Conservation (phyloP, 495 filamentous ascomycete species). For the Choiromyces venosus region DNA sequence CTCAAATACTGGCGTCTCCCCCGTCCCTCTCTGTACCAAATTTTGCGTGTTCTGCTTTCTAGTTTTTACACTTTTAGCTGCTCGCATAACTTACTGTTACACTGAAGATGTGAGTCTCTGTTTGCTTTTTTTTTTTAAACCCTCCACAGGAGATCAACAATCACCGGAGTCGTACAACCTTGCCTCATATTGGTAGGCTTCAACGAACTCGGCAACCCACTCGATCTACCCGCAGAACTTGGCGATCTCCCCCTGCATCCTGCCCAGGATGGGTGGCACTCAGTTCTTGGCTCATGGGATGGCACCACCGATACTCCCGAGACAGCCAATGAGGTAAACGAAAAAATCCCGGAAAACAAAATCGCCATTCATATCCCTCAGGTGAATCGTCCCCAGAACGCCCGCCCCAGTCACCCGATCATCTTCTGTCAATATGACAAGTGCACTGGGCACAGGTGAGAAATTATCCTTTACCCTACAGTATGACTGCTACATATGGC, state of each 20-base stretch:
- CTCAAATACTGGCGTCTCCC: neutral
- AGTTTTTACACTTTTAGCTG: neutral
- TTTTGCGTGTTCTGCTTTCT: neutral
- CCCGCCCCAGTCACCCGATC: neutral
- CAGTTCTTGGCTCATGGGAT: neutral
- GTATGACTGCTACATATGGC: neutral
- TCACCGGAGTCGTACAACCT: too few species aligned
- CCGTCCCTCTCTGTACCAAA: neutral
- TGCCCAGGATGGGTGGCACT: neutral
- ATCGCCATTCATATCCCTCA: neutral
- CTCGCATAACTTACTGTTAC: neutral
- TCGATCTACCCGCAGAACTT: too few species aligned
- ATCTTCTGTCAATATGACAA: neutral
- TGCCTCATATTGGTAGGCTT: too few species aligned
- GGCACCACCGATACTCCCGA: neutral
- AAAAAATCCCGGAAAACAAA: neutral
- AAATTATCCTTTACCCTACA: neutral
- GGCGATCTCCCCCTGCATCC: neutral
- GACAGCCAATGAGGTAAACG: neutral
- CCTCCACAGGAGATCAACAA: too few species aligned
- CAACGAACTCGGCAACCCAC: too few species aligned
- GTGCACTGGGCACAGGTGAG: neutral
- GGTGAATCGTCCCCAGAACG: neutral
- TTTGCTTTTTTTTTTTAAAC: slow-evolving; percentile 1
- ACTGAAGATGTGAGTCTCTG: neutral